phyloP scores from a whole-genome alignment of 179 eudicot species.

The Sideroxylon spinosum region DNA sequence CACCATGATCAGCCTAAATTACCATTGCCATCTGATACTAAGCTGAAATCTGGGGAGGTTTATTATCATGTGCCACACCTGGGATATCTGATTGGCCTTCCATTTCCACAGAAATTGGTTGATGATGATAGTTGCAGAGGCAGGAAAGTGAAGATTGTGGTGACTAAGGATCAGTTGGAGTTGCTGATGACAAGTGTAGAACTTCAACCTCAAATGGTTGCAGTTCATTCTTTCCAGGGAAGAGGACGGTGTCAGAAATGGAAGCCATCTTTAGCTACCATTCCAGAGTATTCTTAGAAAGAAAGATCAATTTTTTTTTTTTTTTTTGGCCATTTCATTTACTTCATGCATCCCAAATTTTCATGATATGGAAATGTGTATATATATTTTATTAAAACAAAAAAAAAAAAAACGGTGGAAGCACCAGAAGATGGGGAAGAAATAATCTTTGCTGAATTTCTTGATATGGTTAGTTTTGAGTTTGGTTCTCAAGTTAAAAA shows the following conservation, averaged over 20 bases:
- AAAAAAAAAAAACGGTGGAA: not conserved
- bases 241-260: slow-evolving; percentile 29
- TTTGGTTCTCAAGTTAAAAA: slow-evolving; percentile 3
- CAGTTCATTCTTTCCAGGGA: slow-evolving; percentile 26
- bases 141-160: slow-evolving; percentile 39
- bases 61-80: slow-evolving; percentile 8
- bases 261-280: slow-evolving; percentile 47
- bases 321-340: not conserved
- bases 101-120: slow-evolving; percentile 18
- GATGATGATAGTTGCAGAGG: slow-evolving; percentile 22
- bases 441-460: slow-evolving; percentile 20
- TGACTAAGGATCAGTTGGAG: slow-evolving; percentile 43
- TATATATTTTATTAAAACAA: not conserved
- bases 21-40: slow-evolving; percentile 18
- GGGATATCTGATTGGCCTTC: slow-evolving; percentile 12
- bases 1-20: not conserved
- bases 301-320: not conserved
- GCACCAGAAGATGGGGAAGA: slow-evolving; percentile 36
- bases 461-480: not conserved
- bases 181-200: slow-evolving; percentile 33
- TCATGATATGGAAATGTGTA: slow-evolving; percentile 10
- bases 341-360: slow-evolving; percentile 39
- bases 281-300: slow-evolving; percentile 32
- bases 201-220: slow-evolving; percentile 29
- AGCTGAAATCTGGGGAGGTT: slow-evolving; percentile 2